A percentile compares a stretch with the other conserved stretches of the same genome.
These are phyloP conservation scores for Colletotrichum lindemuthianum DNA, from an alignment of 2,329 filamentous ascomycete species.

Conservation along the genomic window DNA sequence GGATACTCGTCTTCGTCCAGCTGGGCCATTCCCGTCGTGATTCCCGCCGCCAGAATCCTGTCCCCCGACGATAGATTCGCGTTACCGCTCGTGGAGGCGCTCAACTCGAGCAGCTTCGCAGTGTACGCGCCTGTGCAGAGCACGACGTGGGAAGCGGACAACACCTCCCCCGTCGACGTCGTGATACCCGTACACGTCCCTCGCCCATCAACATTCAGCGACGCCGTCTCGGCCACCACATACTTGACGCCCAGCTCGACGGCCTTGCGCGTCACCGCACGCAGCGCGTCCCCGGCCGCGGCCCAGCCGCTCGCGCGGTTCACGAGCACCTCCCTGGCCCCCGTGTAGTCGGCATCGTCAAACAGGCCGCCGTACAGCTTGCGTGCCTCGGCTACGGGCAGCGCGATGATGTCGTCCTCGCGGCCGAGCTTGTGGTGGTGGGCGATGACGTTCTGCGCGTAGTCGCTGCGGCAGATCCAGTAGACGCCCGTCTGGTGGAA, in stretches of 20 bases:
- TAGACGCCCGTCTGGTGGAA: conserved; percentile 71
- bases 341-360: conserved; percentile 67
- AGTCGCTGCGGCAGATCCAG: conserved; percentile 62
- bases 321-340: conserved; percentile 67
- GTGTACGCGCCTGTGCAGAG: conserved; percentile 69
- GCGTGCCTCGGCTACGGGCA: conserved; percentile 55
- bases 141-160: conserved; percentile 62
- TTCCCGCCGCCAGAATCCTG: conserved; percentile 67
- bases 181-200: conserved; percentile 60
- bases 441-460: conserved; percentile 60
- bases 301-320: conserved; percentile 73
- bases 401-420: conserved; percentile 52
- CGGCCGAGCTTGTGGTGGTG: conserved; percentile 61
- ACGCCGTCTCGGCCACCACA: conserved; percentile 60
- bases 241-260: conserved; percentile 69
- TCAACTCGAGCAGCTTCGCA: conserved; percentile 62
- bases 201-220: conserved; percentile 52
- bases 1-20: conserved; percentile 58
- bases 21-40: conserved; percentile 66
- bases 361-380: conserved; percentile 68
- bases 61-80: conserved; percentile 60
- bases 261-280: conserved; percentile 62
- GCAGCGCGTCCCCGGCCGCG: conserved; percentile 67
- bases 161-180: conserved; percentile 53
- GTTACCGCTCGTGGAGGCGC: conserved; percentile 57